Percentiles rank a stretch among this genome's conserved stretches.
phyloP scores from a whole-genome alignment of 306 rosid species.

The Crotalaria pallida region DNA sequence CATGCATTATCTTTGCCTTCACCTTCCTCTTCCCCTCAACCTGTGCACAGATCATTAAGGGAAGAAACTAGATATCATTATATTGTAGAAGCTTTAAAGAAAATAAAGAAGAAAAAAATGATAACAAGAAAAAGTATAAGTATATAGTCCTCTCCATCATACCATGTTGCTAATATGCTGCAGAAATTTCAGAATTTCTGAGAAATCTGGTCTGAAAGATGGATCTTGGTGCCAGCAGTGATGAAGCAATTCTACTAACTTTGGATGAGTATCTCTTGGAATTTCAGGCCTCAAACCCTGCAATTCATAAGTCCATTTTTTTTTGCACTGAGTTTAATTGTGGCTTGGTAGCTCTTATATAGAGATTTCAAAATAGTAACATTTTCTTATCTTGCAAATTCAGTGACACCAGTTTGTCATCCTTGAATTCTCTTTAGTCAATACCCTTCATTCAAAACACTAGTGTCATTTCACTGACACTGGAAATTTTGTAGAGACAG shows the following conservation, averaged over 20 bases:
- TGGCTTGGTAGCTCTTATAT: neutral
- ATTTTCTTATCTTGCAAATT: conserved; percentile 23
- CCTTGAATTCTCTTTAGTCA: conserved; percentile 13
- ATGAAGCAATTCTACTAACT: conserved; percentile 43
- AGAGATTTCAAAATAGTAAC: neutral
- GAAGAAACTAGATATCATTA: neutral
- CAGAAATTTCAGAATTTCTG: conserved; percentile 41
- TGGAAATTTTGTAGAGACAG: neutral
- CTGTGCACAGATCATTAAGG: conserved; percentile 11
- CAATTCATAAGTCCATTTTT: conserved; percentile 20
- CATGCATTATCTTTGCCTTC: conserved; percentile 23
- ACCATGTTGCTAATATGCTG: conserved; percentile 35
- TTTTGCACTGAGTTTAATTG: neutral
- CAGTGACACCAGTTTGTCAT: conserved; percentile 20
- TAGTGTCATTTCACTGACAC: conserved; percentile 19
- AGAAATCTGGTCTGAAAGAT: conserved; percentile 59
- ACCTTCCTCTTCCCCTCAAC: conserved; percentile 23
- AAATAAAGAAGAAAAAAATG: neutral
- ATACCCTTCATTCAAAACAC: conserved; percentile 18
- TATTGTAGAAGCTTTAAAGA: neutral
- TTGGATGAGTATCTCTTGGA: conserved; percentile 47
- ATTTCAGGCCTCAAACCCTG: conserved; percentile 71
- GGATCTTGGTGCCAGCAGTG: conserved; percentile 60
- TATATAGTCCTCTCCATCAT: neutral
- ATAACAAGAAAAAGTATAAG: neutral